Conservation (phyloP, 1,139 yeast species). For the Hanseniaspora sp. region DNA sequence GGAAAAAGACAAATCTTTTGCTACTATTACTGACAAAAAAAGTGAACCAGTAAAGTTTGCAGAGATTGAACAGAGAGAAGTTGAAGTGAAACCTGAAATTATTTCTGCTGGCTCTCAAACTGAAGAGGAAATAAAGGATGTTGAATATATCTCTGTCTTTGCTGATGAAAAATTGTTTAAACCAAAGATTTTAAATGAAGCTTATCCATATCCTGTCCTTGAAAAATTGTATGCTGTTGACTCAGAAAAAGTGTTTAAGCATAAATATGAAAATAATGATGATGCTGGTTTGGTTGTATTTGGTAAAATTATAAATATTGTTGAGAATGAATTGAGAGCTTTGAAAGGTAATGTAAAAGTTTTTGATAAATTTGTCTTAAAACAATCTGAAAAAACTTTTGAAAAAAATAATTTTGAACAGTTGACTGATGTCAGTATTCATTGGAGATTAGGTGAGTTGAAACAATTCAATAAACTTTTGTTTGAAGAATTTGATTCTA, state of each 20-base stretch:
- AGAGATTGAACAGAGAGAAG: background rate
- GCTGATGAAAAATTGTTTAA: conserved; percentile 32
- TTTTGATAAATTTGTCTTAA: conserved; percentile 29
- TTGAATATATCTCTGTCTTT: conserved; percentile 28
- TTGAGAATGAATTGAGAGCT: conserved; percentile 34
- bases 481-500: background rate
- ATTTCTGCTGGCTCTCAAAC: conserved; percentile 2
- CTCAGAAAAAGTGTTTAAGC: conserved; percentile 9
- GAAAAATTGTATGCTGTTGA: conserved; percentile 23
- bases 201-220: conserved; percentile 21
- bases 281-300: conserved; percentile 4
- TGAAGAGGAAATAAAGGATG: conserved; percentile 10
- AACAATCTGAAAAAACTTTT: conserved; percentile 29
- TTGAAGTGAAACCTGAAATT: conserved; percentile 8
- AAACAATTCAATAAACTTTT: conserved; percentile 2
- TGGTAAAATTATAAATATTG: conserved; percentile 18
- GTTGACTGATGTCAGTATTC: background rate
- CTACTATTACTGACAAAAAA: background rate
- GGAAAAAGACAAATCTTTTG: background rate
- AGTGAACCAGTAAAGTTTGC: background rate
- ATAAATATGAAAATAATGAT: conserved; percentile 10
- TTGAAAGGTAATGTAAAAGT: conserved; percentile 29
- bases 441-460: conserved; percentile 16
- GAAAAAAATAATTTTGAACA: conserved; percentile 10
- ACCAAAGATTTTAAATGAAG: conserved; percentile 23